Base-by-base conservation (phyloP, 108 stramenopile species). In the Skeletonema menzelii region DNA sequence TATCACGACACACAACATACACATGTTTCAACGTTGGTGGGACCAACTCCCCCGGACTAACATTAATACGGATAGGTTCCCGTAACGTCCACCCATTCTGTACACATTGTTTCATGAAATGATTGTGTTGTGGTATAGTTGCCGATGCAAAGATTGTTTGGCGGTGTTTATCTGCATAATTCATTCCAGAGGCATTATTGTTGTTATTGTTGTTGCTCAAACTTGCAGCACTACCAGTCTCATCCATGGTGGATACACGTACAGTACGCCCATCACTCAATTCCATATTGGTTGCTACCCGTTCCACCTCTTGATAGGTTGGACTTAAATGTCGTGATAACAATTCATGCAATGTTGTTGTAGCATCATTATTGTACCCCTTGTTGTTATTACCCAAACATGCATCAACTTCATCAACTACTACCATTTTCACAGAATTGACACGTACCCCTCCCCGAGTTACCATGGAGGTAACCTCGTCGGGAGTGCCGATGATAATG, bases 71-170 rank as follows among this genome's bases (percentile, higher is more conserved):
- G 10, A 71, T 40, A 17, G 97, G 94, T 76, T 93, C 88, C 31
- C 79, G 67, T 55, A 95, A 49, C 14, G 93, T 97, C 97, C 97
- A 96, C 31, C 94, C 89, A 67, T 94, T 97, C 46, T 82, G 73
- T 22, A 78, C 75, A 75, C 93, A 96, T 67, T 95, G 93, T 47
- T 83, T 84, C 57, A 95, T 67, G 76, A 97, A 96, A 70, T 96
- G 91, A 53, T 91, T 83, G 72, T 92, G 95, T 77, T 96, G 95
- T 4, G 95, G 95, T 58, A 98, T 95, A 17, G 96, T 97, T 8
- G 97, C 97, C 56, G 96, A 96, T n/a, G 88, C 91, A 63, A 98
- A 96, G 20, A 98, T 86, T 0, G 96, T 97, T 67, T 95, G 96
- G 42, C 96, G 89, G 38, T 82, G 63, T 14, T 82, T 66, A 26